Evolutionary conservation across 495 filamentous ascomycete species (phyloP).

Genomic region (Podospora tetraspora): DNA sequence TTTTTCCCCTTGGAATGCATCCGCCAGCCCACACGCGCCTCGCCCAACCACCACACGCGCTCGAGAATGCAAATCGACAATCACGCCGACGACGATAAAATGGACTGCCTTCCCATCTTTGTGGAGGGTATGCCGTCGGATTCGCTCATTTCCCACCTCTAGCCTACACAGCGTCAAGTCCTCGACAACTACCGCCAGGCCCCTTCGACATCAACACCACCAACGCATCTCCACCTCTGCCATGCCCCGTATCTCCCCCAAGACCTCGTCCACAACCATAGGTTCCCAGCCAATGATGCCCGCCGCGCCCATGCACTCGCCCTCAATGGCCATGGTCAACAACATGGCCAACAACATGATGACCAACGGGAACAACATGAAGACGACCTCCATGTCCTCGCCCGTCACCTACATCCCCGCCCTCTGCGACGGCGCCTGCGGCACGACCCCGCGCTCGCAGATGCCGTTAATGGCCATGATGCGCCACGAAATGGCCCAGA

Average conservation of each 20-base stretch:
- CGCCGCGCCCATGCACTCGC: not conserved
- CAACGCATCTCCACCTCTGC: not conserved
- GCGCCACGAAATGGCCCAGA: slow-evolving; percentile 22
- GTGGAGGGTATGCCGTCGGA: not conserved
- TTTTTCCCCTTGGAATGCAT: not conserved
- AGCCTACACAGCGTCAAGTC: not conserved
- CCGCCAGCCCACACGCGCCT: not conserved
- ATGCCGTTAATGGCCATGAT: slow-evolving; percentile 20
- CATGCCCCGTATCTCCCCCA: not conserved
- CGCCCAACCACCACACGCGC: not conserved
- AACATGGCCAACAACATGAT: not conserved
- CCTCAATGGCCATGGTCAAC: not conserved
- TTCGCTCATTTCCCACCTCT: not conserved
- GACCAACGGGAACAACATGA: slow-evolving; percentile 2
- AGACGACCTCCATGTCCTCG: slow-evolving; percentile 2
- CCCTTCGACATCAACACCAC: not conserved
- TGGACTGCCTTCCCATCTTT: not conserved
- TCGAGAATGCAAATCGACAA: not conserved
- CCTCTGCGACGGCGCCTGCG: slow-evolving; percentile 33
- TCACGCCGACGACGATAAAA: slow-evolving; percentile 1
- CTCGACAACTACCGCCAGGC: not conserved
- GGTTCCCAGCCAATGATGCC: slow-evolving; percentile 13
- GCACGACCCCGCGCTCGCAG: slow-evolving; percentile 32
- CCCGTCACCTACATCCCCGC: slow-evolving; percentile 32
- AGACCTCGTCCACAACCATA: not conserved